Conservation (phyloP, 1,139 yeast genomes). For the Yamadazyma triangularis region DNA sequence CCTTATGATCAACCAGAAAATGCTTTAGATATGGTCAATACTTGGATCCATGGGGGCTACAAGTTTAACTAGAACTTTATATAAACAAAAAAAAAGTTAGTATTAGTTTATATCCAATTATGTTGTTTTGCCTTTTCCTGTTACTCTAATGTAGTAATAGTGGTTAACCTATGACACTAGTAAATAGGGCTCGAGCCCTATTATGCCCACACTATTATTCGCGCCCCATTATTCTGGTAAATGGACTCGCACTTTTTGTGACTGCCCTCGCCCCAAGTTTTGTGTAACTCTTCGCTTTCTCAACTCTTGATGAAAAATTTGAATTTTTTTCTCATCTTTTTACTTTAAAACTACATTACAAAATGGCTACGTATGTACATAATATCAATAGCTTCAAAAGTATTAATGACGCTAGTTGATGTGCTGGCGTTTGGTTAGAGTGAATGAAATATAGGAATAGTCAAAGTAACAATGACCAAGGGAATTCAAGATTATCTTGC, state of each 20-base stretch:
- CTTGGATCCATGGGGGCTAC: conserved; percentile 28
- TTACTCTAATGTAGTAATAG: no score
- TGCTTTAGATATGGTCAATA: conserved; percentile 43
- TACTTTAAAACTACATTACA: conserved; percentile 2
- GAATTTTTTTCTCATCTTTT: conserved; percentile 1
- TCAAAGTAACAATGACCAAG: no score
- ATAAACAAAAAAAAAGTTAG: background rate
- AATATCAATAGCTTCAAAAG: no score
- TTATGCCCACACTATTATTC: no score
- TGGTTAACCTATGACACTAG: no score
- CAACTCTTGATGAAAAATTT: conserved; percentile 2
- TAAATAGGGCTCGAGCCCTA: no score
- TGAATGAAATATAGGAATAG: no score
- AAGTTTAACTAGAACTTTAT: conserved; percentile 9
- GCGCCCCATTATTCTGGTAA: no score
- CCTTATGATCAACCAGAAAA: conserved; percentile 46
- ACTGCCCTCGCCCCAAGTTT: no score
- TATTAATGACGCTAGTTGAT: no score
- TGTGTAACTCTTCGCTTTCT: conserved; percentile 1
- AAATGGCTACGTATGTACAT: conserved; percentile 16
- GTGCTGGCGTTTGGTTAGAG: no score
- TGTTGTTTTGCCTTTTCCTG: background rate
- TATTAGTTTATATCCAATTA: background rate
- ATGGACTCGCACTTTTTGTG: no score
- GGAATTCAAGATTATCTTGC: conserved; percentile 47